Evolutionary conservation across 306 rosid species (phyloP).

Genomic region (Dalbergia oliveri): DNA sequence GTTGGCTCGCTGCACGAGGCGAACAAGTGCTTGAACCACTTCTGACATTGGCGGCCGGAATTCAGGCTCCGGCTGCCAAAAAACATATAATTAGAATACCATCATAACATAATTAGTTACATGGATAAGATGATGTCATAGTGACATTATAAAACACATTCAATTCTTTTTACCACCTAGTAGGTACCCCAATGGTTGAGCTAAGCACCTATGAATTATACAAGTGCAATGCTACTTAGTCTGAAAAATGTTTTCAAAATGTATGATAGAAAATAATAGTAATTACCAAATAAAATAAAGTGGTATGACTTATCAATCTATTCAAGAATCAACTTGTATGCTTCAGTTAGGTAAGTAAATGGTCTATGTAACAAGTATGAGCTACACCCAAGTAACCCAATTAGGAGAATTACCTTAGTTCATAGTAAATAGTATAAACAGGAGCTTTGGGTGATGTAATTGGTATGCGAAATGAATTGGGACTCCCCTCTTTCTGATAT

Average conservation of each 20-base stretch:
- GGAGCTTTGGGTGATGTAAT: too few relatives aligned
- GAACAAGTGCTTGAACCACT: slow-evolving; percentile 91
- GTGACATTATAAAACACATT: not conserved
- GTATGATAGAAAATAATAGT: too few relatives aligned
- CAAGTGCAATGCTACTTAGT: not conserved
- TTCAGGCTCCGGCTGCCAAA: slow-evolving; percentile 92
- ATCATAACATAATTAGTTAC: not conserved
- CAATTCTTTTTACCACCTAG: not conserved
- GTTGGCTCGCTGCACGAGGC: slow-evolving; percentile 93
- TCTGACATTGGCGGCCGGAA: slow-evolving; percentile 99
- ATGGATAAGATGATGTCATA: not conserved
- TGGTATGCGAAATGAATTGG: too few relatives aligned
- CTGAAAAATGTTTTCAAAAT: not conserved
- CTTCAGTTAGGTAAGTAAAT: too few relatives aligned
- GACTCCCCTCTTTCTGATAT: too few relatives aligned
- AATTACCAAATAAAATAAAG: too few relatives aligned
- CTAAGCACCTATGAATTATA: not conserved
- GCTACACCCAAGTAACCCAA: too few relatives aligned
- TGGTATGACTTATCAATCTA: not conserved
- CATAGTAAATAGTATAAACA: too few relatives aligned
- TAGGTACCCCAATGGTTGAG: not conserved
- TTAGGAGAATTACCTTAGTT: too few relatives aligned
- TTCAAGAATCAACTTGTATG: not conserved
- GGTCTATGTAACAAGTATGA: too few relatives aligned
- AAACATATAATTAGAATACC: slow-evolving; percentile 35